Conservation (phyloP, 2,329 filamentous ascomycete genomes). For the Penicillium sp. region DNA sequence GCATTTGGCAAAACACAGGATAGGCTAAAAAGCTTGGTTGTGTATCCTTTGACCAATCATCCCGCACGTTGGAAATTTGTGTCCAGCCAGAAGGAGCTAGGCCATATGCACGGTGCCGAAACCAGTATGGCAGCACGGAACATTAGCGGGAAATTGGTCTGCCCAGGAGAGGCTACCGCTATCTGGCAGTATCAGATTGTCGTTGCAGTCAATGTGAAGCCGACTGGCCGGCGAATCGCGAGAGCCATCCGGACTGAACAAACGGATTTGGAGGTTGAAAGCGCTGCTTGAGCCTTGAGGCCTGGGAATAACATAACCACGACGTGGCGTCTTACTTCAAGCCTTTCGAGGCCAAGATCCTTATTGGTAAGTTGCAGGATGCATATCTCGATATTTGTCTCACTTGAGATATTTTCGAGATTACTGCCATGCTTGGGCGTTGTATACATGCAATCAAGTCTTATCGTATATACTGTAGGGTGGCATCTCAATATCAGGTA, state of each 20-base stretch:
- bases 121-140: conserved; percentile 20
- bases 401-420: background rate
- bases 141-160: conserved; percentile 11
- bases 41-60: conserved; percentile 17
- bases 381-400: background rate
- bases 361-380: background rate
- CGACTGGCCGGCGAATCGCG: background rate
- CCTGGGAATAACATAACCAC: background rate
- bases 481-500: background rate
- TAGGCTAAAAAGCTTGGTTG: conserved; percentile 28
- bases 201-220: background rate
- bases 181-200: background rate
- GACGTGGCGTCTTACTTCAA: background rate
- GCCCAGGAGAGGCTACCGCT: background rate
- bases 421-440: background rate
- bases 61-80: background rate
- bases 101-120: conserved; percentile 22
- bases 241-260: background rate
- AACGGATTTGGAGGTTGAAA: background rate
- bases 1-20: conserved; percentile 3
- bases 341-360: background rate
- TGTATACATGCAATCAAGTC: background rate
- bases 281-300: background rate
- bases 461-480: background rate
- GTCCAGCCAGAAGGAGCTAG: background rate